Percentiles rank a stretch among this genome's conserved stretches.
These are phyloP conservation scores for Porodaedalea pini DNA, from an alignment of 1,284 basidiomycete genomes.

Conservation along the genomic window DNA sequence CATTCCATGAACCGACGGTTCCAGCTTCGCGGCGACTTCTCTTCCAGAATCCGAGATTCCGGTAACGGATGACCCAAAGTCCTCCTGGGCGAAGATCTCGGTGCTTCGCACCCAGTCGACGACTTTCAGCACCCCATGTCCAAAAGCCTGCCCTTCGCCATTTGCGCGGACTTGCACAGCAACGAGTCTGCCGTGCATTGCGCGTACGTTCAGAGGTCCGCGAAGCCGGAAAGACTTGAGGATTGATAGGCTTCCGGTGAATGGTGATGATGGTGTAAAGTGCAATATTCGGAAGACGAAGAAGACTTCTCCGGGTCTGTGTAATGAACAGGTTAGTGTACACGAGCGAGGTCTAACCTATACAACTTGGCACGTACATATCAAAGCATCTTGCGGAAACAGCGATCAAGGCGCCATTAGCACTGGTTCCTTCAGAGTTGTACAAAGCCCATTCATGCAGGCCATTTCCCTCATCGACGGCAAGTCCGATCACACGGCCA, in stretches of 20 bases:
- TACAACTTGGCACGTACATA: neutral
- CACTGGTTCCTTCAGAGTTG: neutral
- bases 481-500: constrained; percentile 11
- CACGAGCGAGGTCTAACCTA: neutral
- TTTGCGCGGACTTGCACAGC: constrained; percentile 7
- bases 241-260: neutral
- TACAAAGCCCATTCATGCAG: neutral
- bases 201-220: constrained; percentile 11
- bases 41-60: neutral
- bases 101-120: constrained; percentile 14
- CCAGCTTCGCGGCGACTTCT: constrained; percentile 8
- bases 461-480: constrained; percentile 12
- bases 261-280: neutral
- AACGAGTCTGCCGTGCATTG: constrained; percentile 8
- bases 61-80: neutral
- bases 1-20: neutral
- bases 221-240: neutral
- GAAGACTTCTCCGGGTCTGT: constrained; percentile 1
- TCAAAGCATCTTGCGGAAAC: constrained; percentile 10
- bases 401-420: constrained; percentile 8
- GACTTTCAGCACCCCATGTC: constrained; percentile 12
- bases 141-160: neutral
- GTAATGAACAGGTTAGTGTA: neutral
- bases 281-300: constrained; percentile 8
- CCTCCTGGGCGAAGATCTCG: neutral